A percentile compares a stretch with the other conserved stretches of the same genome.
These are phyloP conservation scores for Trametes versicolor DNA, from an alignment of 1,284 basidiomycete species.

Conservation along the genomic window DNA sequence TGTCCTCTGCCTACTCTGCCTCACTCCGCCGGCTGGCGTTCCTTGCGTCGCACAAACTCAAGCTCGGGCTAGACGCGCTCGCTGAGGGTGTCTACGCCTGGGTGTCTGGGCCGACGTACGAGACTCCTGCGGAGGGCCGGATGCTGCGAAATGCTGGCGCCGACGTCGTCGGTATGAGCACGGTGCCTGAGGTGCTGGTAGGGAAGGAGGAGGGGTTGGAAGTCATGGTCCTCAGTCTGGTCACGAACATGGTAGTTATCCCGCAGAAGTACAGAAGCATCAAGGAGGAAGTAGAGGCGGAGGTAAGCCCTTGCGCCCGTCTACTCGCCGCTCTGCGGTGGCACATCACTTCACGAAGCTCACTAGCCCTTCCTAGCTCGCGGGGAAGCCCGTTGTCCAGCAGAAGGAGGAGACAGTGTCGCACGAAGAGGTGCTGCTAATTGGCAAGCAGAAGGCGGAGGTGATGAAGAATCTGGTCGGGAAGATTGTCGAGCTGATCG, in stretches of 20 bases:
- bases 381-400: conserved; percentile 59
- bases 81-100: conserved; percentile 87
- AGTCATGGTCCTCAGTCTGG: conserved; percentile 80
- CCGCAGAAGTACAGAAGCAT: conserved; percentile 76
- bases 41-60: conserved; percentile 70
- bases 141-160: conserved; percentile 77
- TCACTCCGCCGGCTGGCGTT: conserved; percentile 75
- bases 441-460: conserved; percentile 75
- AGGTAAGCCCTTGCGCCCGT: conserved; percentile 56
- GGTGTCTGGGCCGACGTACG: conserved; percentile 88
- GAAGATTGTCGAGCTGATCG: conserved; percentile 60
- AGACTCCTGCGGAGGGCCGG: conserved; percentile 84
- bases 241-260: conserved; percentile 86
- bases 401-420: conserved; percentile 65
- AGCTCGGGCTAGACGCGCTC: conserved; percentile 55
- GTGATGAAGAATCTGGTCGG: conserved; percentile 76
- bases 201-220: conserved; percentile 80
- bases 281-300: conserved; percentile 75
- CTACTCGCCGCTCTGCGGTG: not conserved
- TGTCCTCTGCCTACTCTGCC: conserved; percentile 82
- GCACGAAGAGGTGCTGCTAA: conserved; percentile 83
- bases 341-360: conserved; percentile 14
- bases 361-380: conserved; percentile 54
- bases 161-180: conserved; percentile 91
- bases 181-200: conserved; percentile 88